These are phyloP conservation scores for Adansonia rubrostipa DNA, from an alignment of 441 rosid genomes.

Conservation along the genomic window DNA sequence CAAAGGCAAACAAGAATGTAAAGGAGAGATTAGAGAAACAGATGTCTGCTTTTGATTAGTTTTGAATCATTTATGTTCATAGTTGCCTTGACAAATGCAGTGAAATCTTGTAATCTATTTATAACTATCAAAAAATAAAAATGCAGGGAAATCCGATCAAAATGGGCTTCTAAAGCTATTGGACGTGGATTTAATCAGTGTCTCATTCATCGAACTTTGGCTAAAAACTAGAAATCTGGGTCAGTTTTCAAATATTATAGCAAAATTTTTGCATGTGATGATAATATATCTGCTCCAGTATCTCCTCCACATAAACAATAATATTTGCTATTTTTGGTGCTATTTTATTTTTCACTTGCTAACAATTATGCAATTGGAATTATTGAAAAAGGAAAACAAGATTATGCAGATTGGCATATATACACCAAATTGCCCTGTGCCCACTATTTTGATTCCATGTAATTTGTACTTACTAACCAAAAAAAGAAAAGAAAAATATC, in stretches of 20 bases:
- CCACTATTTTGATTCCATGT: neutral
- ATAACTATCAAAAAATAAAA: too few relatives aligned
- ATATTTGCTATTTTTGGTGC: neutral
- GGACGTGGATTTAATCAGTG: neutral
- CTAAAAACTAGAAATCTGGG: neutral
- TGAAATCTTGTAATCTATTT: too few relatives aligned
- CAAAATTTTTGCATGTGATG: neutral
- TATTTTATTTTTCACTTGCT: neutral
- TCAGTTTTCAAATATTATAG: neutral
- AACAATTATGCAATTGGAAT: neutral
- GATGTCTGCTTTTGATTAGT: neutral
- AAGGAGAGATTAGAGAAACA: neutral
- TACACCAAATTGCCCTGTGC: neutral
- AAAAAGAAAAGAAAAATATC: neutral
- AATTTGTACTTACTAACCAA: neutral
- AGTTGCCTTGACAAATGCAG: slow-evolving; percentile 1
- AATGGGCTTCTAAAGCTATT: neutral
- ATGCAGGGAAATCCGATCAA: neutral
- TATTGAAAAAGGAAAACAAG: neutral
- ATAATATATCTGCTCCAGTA: neutral
- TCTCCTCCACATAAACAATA: neutral
- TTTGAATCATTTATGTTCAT: neutral
- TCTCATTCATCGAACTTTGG: neutral
- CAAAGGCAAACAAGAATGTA: neutral
- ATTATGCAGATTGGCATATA: neutral